Base-by-base conservation (phyloP, 257 asterid species). In the Fraxinus pennsylvanica region DNA sequence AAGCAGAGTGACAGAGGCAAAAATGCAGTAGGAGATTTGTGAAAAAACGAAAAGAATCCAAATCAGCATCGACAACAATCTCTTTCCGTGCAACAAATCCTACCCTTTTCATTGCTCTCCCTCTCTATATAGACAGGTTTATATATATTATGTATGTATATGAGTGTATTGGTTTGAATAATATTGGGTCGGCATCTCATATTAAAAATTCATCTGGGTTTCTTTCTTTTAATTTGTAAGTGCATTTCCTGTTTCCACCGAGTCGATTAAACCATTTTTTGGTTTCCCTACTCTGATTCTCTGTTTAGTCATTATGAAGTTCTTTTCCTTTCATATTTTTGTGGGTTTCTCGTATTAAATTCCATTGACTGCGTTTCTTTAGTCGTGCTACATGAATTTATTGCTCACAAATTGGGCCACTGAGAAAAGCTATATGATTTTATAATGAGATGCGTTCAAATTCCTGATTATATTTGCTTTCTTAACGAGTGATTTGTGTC, bases 201-300 rank as follows among this genome's bases (percentile, higher is more conserved):
- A 66, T 68, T 76, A 36, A 63, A 77, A 63, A 7, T 74, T 73
- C 61, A 78, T 81, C 85, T 83, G 77, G 85, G 81, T 63, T 81
- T 14, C 6, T 78, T 76, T 77, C 27, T 78, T 74, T 50, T 50
- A 3, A 50, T 15, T 2, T 50, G n/a, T 50, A 50, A 50, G 25
- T 32, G 47, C 70, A 72, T 79, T 38, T 38, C 27, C 74, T 59
- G 30, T 59, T 59, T 59, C 29, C 66, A 21, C 32, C 32, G 30
- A 22, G 30, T 59, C 13, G 1, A 22, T 6, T 59, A n/a, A 59
- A 59, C 67, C 30, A 1, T 59, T 21, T 59, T 59, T 21, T 59
- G 21, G 67, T 59, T 59, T 59, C 30, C 22, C 21, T 52, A 52
- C 21, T 52, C 22, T 52, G 63, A 52, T 52, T 59, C 67, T 6